Evolutionary conservation across 495 filamentous ascomycete species (phyloP), one percentile per base, ranked within the genome.

Genomic region (Xylaria palmicola): DNA sequence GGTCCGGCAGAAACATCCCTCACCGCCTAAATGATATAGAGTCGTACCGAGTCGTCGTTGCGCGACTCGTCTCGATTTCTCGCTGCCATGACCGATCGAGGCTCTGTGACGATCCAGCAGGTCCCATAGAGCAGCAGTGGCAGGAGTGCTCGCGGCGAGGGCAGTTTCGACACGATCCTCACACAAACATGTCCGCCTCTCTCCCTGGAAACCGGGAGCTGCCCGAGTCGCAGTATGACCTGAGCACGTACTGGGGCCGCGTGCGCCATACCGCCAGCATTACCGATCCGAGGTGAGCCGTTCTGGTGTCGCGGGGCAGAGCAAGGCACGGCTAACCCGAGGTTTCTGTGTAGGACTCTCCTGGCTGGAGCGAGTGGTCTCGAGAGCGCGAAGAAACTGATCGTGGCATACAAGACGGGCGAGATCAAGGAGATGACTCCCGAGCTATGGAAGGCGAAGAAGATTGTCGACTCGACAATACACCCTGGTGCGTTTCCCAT

Each of bases 381-480:
- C 53, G 90, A 95, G 65, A 77, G 90, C 74, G 91, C 94, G 45
- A 97, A 96, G 72, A 73, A 74, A 47, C 74, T 93, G 41, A 79
- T 98, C 44, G 75, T 88, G 8, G 78, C 81, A 17, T 98, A 97
- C 77, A 98, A 97, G 79, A 80, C 83, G 64, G 91, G 90, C 59
- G 79, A 88, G 66, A 78, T 90, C 56, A 81, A 82, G 56, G 71
- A 75, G 24, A 96, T 98, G 92, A 96, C 88, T 6, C 87, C 92
- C 8, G 90, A 96, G 65, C 74, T 98, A 66, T 98, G 94, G 94
- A 81, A 80, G 60, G 94, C 94, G 36, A 98, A 98, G 83, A 96
- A 97, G 81, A 85, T 97, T 59, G 87, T 97, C 22, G 94, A 98
- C 75, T 93, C 95, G 45, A 98, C 94, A 7, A 72, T 98, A 56